Evolutionary conservation across 306 rosid species (phyloP).

Genomic region (Cyamopsis tetragonoloba): DNA sequence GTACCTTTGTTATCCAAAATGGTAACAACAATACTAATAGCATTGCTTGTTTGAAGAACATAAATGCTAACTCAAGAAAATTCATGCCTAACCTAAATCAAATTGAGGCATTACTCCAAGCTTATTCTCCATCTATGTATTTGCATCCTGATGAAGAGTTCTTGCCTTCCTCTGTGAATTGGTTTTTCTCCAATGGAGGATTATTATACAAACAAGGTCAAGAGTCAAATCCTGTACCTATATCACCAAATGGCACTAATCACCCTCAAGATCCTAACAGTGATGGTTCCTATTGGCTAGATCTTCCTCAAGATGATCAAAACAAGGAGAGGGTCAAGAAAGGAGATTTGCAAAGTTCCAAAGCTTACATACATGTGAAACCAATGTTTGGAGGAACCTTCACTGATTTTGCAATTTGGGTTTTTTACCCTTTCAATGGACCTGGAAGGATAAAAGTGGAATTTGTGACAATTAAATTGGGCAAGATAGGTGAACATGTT

Average conservation of each 20-base stretch:
- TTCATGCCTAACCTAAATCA: slow-evolving; percentile 58
- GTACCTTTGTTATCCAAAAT: slow-evolving; percentile 50
- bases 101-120: slow-evolving; percentile 41
- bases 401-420: slow-evolving; percentile 69
- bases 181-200: slow-evolving; percentile 73
- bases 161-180: slow-evolving; percentile 60
- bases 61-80: slow-evolving; percentile 19
- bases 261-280: slow-evolving; percentile 66
- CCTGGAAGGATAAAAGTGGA: slow-evolving; percentile 59
- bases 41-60: slow-evolving; percentile 58
- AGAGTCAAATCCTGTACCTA: slow-evolving; percentile 41
- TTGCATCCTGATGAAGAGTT: slow-evolving; percentile 59
- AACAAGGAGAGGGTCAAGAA: slow-evolving; percentile 51
- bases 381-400: slow-evolving; percentile 73
- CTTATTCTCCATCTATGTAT: slow-evolving; percentile 54
- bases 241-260: slow-evolving; percentile 49
- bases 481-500: slow-evolving; percentile 68
- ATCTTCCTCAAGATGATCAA: slow-evolving; percentile 44
- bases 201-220: slow-evolving; percentile 43
- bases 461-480: slow-evolving; percentile 38
- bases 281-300: slow-evolving; percentile 72
- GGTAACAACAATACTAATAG: background rate
- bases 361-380: slow-evolving; percentile 52
- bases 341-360: slow-evolving; percentile 46
- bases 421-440: slow-evolving; percentile 82